Percentiles rank a stretch among this genome's conserved stretches.
Conservation (phyloP, 108 stramenopile species). For the Asterionellopsis glacialis region DNA sequence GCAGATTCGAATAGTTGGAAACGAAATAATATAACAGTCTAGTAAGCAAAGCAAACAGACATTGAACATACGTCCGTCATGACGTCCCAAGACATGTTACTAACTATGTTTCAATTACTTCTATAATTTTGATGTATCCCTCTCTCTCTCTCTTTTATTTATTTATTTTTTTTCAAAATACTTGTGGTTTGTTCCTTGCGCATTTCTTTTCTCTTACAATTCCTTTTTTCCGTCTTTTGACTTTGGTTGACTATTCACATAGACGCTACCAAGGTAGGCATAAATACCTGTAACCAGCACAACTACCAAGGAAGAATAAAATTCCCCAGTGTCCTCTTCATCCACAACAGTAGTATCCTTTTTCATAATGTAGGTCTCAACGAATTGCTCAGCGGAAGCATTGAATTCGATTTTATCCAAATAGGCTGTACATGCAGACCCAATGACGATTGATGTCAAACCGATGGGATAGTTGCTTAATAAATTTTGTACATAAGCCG, state of each 20-base stretch:
- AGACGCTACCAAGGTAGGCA: conserved; percentile 64
- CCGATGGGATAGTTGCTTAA: conserved; percentile 80
- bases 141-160: too few relatives aligned
- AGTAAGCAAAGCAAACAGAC: too few relatives aligned
- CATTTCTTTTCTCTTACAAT: conserved; percentile 12
- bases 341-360: neutral
- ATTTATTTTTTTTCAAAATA: too few relatives aligned
- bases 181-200: too few relatives aligned
- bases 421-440: conserved; percentile 66
- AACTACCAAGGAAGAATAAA: conserved; percentile 77
- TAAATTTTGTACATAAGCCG: conserved; percentile 62
- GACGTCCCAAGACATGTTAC: too few relatives aligned
- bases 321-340: conserved; percentile 57
- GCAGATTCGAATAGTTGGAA: too few relatives aligned
- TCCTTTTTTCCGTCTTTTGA: conserved; percentile 35
- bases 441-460: conserved; percentile 72
- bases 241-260: conserved; percentile 59
- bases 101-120: too few relatives aligned
- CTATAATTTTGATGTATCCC: too few relatives aligned
- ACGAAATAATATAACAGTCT: too few relatives aligned
- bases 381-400: conserved; percentile 30
- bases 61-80: too few relatives aligned
- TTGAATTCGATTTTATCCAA: conserved; percentile 68
- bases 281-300: conserved; percentile 76
- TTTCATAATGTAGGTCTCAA: conserved; percentile 9